Percentiles rank a stretch among this genome's conserved stretches.
Conservation (phyloP, 1,139 yeast genomes). For the Kurtzmaniella natalensis region DNA sequence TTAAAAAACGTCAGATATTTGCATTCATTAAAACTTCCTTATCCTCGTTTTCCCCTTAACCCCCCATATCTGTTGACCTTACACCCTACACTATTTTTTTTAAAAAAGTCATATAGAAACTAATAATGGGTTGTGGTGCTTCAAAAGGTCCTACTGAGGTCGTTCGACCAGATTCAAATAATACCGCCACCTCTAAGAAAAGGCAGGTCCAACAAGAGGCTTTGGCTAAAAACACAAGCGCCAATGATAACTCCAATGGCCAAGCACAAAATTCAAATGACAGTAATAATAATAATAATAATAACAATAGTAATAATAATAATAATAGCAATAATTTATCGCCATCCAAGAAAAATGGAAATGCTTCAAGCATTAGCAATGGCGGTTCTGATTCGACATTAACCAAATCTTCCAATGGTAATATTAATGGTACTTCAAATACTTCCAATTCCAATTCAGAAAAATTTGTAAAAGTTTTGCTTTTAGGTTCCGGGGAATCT, state of each 20-base stretch:
- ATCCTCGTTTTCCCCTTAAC: too few species aligned
- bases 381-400: not conserved
- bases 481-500: slow-evolving; percentile 76
- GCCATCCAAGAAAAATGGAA: not conserved
- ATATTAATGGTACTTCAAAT: not conserved
- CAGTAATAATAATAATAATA: not conserved
- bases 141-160: slow-evolving; percentile 21
- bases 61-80: too few species aligned
- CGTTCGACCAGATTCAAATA: slow-evolving; percentile 9
- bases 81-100: too few species aligned
- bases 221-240: not conserved
- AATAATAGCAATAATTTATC: not conserved
- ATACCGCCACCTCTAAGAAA: slow-evolving; percentile 5
- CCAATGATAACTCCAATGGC: not conserved
- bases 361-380: not conserved
- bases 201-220: slow-evolving; percentile 4
- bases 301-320: not conserved
- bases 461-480: slow-evolving; percentile 55
- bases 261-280: not conserved
- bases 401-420: not conserved
- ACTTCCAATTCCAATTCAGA: slow-evolving; percentile 11
- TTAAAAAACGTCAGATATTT: too few species aligned
- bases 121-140: slow-evolving; percentile 24
- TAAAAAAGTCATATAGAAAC: too few species aligned
- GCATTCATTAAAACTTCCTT: too few species aligned